Evolutionary conservation across 495 filamentous ascomycete species (phyloP).

Genomic region (Aspergillus incahuasiensis): DNA sequence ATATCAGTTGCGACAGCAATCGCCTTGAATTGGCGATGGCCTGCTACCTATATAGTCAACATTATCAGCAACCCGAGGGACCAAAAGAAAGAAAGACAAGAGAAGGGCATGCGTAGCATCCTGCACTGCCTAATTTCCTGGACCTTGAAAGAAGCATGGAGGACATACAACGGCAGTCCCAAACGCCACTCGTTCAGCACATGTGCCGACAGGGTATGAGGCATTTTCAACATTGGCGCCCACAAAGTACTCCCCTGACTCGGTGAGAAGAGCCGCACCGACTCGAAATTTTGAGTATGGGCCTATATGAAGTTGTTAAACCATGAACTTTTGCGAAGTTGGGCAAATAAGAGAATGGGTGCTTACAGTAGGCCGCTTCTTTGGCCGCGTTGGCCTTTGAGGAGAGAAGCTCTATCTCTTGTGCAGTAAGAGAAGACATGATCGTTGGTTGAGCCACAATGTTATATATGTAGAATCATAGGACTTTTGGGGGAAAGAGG

Average conservation of each 20-base stretch:
- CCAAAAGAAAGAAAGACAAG: neutral
- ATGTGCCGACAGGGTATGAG: slow-evolving; percentile 84
- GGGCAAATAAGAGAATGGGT: neutral
- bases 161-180: slow-evolving; percentile 69
- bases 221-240: slow-evolving; percentile 96
- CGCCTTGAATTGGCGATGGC: slow-evolving; percentile 68
- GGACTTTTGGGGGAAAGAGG: neutral
- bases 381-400: slow-evolving; percentile 61
- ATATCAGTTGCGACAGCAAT: slow-evolving; percentile 85
- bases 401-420: slow-evolving; percentile 59
- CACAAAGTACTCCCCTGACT: slow-evolving; percentile 53
- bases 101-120: neutral
- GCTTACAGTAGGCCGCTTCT: slow-evolving; percentile 67
- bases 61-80: neutral
- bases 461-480: neutral
- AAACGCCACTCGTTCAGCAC: slow-evolving; percentile 86
- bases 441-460: neutral
- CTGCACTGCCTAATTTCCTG: neutral
- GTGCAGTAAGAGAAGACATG: slow-evolving; percentile 43
- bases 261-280: slow-evolving; percentile 71
- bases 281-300: slow-evolving; percentile 94
- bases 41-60: slow-evolving; percentile 42
- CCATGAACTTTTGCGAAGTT: too few relatives aligned
- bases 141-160: neutral
- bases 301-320: slow-evolving; percentile 39